Percentiles rank a stretch among this genome's conserved stretches.
phyloP scores from a whole-genome alignment of 225 moss, liverwort and hornwort genomes.

The Physcomitrium patens region DNA sequence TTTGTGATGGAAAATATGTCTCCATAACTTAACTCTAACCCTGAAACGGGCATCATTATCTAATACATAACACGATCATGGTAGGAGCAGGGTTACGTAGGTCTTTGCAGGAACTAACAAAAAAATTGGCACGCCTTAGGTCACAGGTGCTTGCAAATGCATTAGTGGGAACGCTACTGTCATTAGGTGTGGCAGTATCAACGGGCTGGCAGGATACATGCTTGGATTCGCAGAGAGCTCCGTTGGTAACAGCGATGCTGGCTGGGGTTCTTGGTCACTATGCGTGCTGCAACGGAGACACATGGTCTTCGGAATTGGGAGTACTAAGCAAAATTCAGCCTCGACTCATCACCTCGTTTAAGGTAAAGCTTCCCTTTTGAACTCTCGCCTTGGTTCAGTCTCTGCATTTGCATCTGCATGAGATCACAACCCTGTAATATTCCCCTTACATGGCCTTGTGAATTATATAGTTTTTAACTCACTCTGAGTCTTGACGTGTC shows the following conservation, averaged over 20 bases:
- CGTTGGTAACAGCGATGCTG: slow-evolving; percentile 73
- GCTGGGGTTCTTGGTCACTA: slow-evolving; percentile 87
- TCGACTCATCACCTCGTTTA: slow-evolving; percentile 77
- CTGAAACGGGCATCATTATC: too few relatives aligned
- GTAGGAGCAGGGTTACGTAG: neutral
- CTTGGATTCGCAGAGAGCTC: slow-evolving; percentile 68
- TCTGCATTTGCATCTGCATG: neutral
- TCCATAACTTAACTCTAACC: too few relatives aligned
- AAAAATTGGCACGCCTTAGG: slow-evolving; percentile 47
- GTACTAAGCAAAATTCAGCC: slow-evolving; percentile 80
- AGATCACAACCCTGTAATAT: neutral
- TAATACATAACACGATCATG: too few relatives aligned
- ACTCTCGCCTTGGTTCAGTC: neutral
- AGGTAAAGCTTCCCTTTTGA: slow-evolving; percentile 40
- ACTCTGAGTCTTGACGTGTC: slow-evolving; percentile 9
- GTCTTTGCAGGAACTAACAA: neutral
- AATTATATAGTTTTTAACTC: neutral
- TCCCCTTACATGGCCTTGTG: neutral
- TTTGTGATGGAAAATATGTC: too few relatives aligned
- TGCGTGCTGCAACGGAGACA: slow-evolving; percentile 92
- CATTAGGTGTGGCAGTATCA: slow-evolving; percentile 50
- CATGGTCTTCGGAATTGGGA: slow-evolving; percentile 94
- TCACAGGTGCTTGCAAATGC: slow-evolving; percentile 81
- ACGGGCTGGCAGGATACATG: slow-evolving; percentile 80
- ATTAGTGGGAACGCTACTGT: slow-evolving; percentile 68